Evolutionary conservation across 495 filamentous ascomycete species (phyloP).

Genomic region (Xanthoparmelia taractica): DNA sequence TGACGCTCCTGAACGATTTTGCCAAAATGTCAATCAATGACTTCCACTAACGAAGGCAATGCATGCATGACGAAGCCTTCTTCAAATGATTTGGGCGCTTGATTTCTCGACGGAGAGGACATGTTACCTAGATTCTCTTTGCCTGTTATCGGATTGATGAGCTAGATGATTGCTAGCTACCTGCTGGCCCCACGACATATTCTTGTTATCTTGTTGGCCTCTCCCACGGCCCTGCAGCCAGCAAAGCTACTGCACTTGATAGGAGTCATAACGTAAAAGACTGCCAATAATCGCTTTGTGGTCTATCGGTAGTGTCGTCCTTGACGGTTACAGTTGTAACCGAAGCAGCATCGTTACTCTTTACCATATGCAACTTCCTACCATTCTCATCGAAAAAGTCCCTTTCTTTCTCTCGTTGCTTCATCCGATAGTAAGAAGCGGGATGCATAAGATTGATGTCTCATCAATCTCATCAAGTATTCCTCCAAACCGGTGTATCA

Average conservation of each 20-base stretch:
- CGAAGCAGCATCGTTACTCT: not conserved
- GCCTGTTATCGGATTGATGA: not conserved
- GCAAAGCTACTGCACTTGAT: not conserved
- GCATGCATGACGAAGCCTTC: not conserved
- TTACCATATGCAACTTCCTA: not conserved
- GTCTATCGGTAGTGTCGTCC: not conserved
- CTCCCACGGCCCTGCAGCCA: not conserved
- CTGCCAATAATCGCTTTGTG: not conserved
- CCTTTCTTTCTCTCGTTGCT: no score
- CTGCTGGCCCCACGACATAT: not conserved
- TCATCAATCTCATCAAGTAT: no score
- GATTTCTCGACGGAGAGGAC: not conserved
- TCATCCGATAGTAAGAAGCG: no score
- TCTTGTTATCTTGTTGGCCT: not conserved
- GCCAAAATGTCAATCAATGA: not conserved
- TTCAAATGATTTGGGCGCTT: not conserved
- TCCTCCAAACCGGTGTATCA: no score
- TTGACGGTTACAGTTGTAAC: not conserved
- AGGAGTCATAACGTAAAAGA: not conserved
- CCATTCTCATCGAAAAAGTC: not conserved
- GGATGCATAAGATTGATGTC: no score
- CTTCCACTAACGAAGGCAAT: not conserved
- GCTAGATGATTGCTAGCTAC: not conserved
- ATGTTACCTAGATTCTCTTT: not conserved
- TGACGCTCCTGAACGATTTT: not conserved